Conservation (phyloP, 2,329 filamentous ascomycete species). For the Aspergillus awamori region DNA sequence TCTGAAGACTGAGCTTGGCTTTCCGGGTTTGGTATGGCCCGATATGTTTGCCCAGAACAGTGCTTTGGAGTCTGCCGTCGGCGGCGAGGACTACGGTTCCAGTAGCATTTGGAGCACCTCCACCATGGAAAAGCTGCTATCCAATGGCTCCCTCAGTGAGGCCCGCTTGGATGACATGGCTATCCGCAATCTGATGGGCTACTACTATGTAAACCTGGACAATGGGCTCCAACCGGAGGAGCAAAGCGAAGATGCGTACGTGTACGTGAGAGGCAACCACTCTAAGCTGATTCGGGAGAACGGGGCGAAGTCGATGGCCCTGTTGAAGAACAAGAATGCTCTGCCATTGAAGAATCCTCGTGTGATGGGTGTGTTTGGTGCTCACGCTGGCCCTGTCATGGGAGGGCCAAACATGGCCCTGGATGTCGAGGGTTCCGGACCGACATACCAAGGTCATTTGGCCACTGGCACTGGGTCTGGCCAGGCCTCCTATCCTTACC, state of each 20-base stretch:
- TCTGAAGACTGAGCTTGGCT: constrained; percentile 20
- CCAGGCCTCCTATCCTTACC: constrained; percentile 21
- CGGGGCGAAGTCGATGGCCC: constrained; percentile 62
- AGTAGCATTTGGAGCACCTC: constrained; percentile 11
- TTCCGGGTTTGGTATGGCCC: constrained; percentile 19
- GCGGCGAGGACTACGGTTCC: constrained; percentile 13
- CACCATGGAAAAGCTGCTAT: constrained; percentile 7
- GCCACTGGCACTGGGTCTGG: constrained; percentile 21
- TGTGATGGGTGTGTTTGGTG: constrained; percentile 13
- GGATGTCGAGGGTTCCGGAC: constrained; percentile 14
- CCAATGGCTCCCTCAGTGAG: constrained; percentile 46
- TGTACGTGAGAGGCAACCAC: constrained; percentile 54
- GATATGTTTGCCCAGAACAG: constrained; percentile 15
- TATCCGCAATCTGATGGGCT: constrained; percentile 50
- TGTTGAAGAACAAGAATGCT: constrained; percentile 53
- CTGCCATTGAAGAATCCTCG: constrained; percentile 45
- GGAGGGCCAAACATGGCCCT: background rate
- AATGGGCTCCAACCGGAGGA: constrained; percentile 6
- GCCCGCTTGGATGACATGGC: constrained; percentile 52
- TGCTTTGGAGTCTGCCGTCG: constrained; percentile 5
- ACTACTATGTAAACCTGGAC: constrained; percentile 43
- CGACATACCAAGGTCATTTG: constrained; percentile 19
- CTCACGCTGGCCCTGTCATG: background rate
- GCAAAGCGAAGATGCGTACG: constrained; percentile 1
- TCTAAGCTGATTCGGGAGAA: constrained; percentile 44